Percentiles rank a stretch among this genome's conserved stretches.
phyloP scores from a whole-genome alignment of 2,329 filamentous ascomycete genomes.

The Teratosphaeria gauchensis region DNA sequence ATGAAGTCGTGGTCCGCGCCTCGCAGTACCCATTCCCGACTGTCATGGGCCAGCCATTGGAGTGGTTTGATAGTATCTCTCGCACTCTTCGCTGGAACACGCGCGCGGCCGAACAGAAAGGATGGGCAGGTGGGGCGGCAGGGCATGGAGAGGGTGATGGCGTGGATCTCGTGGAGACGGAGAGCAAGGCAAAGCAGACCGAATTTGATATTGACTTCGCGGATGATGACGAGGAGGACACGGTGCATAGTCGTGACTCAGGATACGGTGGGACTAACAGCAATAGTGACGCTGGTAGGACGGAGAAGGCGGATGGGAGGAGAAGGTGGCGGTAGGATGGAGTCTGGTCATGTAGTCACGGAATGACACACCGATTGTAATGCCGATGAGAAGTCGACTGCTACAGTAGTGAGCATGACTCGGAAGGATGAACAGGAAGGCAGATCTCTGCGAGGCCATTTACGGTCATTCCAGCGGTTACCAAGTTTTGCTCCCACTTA shows the following conservation, averaged over 20 bases:
- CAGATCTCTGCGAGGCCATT: no score
- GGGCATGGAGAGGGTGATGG: slow-evolving; percentile 25
- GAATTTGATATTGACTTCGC: slow-evolving; percentile 97
- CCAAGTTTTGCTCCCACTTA: not conserved
- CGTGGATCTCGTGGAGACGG: slow-evolving; percentile 13
- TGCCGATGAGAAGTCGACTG: not conserved
- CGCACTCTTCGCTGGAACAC: slow-evolving; percentile 93
- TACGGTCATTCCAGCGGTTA: no score
- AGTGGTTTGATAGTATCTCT: slow-evolving; percentile 96
- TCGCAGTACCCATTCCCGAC: slow-evolving; percentile 97
- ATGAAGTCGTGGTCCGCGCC: slow-evolving; percentile 91
- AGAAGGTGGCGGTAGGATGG: not conserved
- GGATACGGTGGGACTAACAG: slow-evolving; percentile 9
- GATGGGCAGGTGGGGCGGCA: slow-evolving; percentile 58
- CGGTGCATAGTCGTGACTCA: slow-evolving; percentile 4
- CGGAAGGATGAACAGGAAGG: not conserved
- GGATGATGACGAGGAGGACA: slow-evolving; percentile 32
- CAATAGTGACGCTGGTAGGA: slow-evolving; percentile 1
- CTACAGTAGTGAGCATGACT: not conserved
- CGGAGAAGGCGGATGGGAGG: not conserved
- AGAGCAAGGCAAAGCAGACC: slow-evolving; percentile 43
- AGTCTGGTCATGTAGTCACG: not conserved
- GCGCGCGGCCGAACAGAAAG: slow-evolving; percentile 82
- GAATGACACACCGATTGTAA: not conserved
- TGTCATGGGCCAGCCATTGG: slow-evolving; percentile 75